phyloP scores from a whole-genome alignment of 2,329 filamentous ascomycete genomes.

The Penicillium olsonii region DNA sequence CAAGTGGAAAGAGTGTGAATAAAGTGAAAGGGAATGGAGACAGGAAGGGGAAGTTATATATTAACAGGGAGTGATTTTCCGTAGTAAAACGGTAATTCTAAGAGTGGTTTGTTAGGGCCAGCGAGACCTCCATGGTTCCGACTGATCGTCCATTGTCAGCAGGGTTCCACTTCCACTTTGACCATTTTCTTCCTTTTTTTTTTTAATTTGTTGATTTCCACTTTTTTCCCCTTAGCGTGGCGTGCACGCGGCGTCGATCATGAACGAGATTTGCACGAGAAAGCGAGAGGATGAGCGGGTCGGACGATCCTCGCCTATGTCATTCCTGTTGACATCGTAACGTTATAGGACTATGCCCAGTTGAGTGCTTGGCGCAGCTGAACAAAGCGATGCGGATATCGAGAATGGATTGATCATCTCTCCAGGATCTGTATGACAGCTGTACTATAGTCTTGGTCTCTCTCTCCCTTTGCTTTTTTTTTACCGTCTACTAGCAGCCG shows the following conservation, averaged over 20 bases:
- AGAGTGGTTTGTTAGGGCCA: slow-evolving; percentile 5
- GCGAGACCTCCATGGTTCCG: neutral
- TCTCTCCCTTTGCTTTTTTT: neutral
- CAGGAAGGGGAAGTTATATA: slow-evolving; percentile 7
- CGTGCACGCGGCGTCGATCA: slow-evolving; percentile 20
- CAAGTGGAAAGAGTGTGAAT: slow-evolving; percentile 13
- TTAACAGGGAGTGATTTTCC: neutral
- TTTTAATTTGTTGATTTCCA: slow-evolving; percentile 1
- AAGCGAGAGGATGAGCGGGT: slow-evolving; percentile 7
- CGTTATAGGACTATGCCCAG: slow-evolving; percentile 12
- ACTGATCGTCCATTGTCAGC: neutral
- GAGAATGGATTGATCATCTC: slow-evolving; percentile 21
- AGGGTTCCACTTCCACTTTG: slow-evolving; percentile 2
- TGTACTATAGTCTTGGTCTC: neutral
- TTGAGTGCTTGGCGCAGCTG: slow-evolving; percentile 22
- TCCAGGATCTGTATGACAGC: slow-evolving; percentile 6
- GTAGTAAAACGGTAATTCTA: neutral
- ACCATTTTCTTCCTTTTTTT: neutral
- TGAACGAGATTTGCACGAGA: slow-evolving; percentile 16
- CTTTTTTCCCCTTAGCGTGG: slow-evolving; percentile 8
- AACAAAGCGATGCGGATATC: slow-evolving; percentile 5
- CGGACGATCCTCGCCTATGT: slow-evolving; percentile 22
- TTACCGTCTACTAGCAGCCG: neutral
- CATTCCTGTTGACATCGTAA: slow-evolving; percentile 5
- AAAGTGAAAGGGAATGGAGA: slow-evolving; percentile 9